Conservation (phyloP, 2,329 filamentous ascomycete genomes). For the Rutstroemia sp. region DNA sequence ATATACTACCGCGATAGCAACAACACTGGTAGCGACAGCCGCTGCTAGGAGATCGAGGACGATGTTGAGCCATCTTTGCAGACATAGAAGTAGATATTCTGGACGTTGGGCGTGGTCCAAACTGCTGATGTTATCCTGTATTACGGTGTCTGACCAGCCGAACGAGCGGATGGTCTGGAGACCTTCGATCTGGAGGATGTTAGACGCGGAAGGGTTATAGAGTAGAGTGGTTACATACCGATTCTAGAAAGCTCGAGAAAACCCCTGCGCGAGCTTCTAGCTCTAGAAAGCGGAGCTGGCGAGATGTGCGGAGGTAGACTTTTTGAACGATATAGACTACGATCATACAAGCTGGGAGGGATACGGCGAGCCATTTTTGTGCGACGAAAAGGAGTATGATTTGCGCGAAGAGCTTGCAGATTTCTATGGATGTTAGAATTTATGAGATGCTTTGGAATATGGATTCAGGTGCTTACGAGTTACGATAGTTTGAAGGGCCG, state of each 20-base stretch:
- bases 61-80: slow-evolving; percentile 50
- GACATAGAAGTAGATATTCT: slow-evolving; percentile 46
- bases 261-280: slow-evolving; percentile 54
- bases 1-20: slow-evolving; percentile 16
- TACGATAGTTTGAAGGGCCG: slow-evolving; percentile 29
- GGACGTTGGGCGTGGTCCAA: slow-evolving; percentile 48
- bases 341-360: slow-evolving; percentile 40
- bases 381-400: slow-evolving; percentile 41
- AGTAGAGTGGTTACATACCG: slow-evolving; percentile 13
- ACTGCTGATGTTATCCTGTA: slow-evolving; percentile 38
- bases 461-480: slow-evolving; percentile 25
- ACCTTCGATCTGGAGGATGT: slow-evolving; percentile 34
- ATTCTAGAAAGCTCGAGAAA: slow-evolving; percentile 33
- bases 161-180: slow-evolving; percentile 49
- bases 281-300: slow-evolving; percentile 53
- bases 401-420: slow-evolving; percentile 33
- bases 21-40: slow-evolving; percentile 10
- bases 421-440: slow-evolving; percentile 13
- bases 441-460: not conserved
- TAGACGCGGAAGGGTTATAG: not conserved
- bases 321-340: slow-evolving; percentile 45
- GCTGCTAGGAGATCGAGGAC: slow-evolving; percentile 31
- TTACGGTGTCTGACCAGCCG: slow-evolving; percentile 40
- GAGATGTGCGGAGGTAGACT: slow-evolving; percentile 52
- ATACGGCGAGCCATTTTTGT: slow-evolving; percentile 35